These are phyloP conservation scores for Breviolum minutum DNA, from an alignment of 73 alveolate species.

Conservation along the genomic window DNA sequence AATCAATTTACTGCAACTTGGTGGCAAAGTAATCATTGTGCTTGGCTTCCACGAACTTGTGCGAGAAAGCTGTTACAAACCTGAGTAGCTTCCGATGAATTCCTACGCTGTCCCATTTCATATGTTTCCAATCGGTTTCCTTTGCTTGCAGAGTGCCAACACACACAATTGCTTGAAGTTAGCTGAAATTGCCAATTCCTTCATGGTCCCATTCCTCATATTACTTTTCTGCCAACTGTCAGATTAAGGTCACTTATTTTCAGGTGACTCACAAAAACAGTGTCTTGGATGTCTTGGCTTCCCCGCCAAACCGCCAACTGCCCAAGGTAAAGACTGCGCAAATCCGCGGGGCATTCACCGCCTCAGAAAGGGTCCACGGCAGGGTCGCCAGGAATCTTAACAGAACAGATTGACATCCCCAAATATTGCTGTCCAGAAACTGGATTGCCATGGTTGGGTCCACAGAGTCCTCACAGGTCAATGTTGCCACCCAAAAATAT, in stretches of 20 bases:
- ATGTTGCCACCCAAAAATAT: background rate
- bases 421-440: background rate
- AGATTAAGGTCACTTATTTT: too few relatives aligned
- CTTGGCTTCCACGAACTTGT: conserved; percentile 91
- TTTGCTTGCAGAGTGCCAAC: too few relatives aligned
- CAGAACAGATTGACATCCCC: background rate
- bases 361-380: background rate
- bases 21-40: conserved; percentile 78
- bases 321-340: conserved; percentile 74
- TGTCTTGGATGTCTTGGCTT: background rate
- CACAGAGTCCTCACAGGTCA: conserved; percentile 57
- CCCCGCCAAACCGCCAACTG: conserved; percentile 80
- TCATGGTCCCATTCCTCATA: too few relatives aligned
- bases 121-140: too few relatives aligned
- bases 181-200: too few relatives aligned
- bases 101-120: too few relatives aligned
- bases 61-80: conserved; percentile 87
- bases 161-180: too few relatives aligned
- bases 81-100: background rate
- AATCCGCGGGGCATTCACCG: conserved; percentile 78
- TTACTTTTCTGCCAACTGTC: too few relatives aligned
- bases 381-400: background rate
- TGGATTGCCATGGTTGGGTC: conserved; percentile 71
- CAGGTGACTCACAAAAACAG: too few relatives aligned
- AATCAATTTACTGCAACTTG: background rate